Conservation (phyloP, 2,329 filamentous ascomycete species). For the Tympanopsis confertula region DNA sequence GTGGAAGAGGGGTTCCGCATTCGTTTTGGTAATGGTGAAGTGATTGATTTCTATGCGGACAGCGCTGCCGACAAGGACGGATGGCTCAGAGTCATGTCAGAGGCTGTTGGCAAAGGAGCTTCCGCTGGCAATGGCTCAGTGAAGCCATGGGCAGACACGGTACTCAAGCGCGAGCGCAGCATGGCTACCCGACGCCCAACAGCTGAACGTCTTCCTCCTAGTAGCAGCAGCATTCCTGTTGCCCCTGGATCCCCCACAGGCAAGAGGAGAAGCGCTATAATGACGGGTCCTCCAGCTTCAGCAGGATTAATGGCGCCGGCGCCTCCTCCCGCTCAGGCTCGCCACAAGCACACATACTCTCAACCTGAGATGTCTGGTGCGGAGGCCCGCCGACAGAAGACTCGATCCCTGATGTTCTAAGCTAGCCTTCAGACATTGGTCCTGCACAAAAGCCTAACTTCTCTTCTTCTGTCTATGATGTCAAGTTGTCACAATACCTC, state of each 20-base stretch:
- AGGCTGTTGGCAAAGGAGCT: conserved; percentile 20
- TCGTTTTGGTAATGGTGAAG: conserved; percentile 93
- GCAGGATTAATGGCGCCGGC: neutral
- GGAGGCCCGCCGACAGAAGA: neutral
- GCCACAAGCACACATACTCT: neutral
- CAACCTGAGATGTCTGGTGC: neutral
- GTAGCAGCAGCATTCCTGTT: neutral
- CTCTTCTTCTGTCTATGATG: neutral
- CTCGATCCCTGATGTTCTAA: conserved; percentile 1
- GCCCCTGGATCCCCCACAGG: neutral
- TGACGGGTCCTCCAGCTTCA: neutral
- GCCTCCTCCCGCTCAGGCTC: neutral
- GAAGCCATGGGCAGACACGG: neutral
- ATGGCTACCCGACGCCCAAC: conserved; percentile 38
- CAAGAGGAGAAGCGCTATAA: neutral
- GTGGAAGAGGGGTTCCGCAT: conserved; percentile 98
- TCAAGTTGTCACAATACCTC: neutral
- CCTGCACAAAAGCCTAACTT: neutral
- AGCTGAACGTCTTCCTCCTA: conserved; percentile 18
- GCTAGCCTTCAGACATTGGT: neutral
- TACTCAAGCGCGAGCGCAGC: conserved; percentile 15
- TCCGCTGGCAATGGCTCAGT: neutral
- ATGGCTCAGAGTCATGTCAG: conserved; percentile 82
- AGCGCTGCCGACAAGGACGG: conserved; percentile 76
- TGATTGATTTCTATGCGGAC: conserved; percentile 97